Percentiles rank a stretch among this genome's conserved stretches.
Conservation (phyloP, 164 flowering plant species). For the Vitis labrusca region DNA sequence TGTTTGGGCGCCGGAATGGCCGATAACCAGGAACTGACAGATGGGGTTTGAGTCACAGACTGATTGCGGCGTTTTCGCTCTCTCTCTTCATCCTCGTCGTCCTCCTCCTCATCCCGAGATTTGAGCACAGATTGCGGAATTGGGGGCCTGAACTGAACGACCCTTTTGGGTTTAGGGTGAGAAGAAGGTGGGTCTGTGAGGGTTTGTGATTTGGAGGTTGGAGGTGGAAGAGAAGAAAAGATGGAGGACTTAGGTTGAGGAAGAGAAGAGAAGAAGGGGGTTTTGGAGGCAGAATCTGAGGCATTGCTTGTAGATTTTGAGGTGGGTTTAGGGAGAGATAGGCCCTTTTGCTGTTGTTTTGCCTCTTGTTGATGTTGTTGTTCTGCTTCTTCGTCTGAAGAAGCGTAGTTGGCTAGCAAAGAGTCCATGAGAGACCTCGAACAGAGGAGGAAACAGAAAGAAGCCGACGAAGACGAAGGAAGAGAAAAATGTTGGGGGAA, state of each 20-base stretch:
- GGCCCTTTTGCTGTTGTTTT: background rate
- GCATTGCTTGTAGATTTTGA: background rate
- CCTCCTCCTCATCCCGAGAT: conserved; percentile 34
- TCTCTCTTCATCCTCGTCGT: conserved; percentile 48
- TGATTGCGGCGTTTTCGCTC: conserved; percentile 28
- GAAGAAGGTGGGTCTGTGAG: background rate
- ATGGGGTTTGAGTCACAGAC: conserved; percentile 22
- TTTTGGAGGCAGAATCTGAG: conserved; percentile 4
- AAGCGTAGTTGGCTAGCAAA: conserved; percentile 60
- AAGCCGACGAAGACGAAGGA: background rate
- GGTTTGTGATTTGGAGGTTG: conserved; percentile 7
- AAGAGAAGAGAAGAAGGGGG: conserved; percentile 18
- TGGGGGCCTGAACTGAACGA: conserved; percentile 73
- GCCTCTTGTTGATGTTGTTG: conserved; percentile 8
- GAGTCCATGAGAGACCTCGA: conserved; percentile 50
- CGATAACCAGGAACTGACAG: conserved; percentile 55
- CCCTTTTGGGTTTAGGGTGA: conserved; percentile 37
- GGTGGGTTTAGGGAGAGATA: conserved; percentile 22
- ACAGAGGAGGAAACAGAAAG: background rate
- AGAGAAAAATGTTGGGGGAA: background rate
- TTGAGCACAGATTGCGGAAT: conserved; percentile 17
- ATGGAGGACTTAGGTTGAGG: conserved; percentile 41
- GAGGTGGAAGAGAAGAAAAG: conserved; percentile 35
- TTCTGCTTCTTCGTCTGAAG: conserved; percentile 62
- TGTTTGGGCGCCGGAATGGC: conserved; percentile 74